A percentile compares a stretch with the other conserved stretches of the same genome.
These are phyloP conservation scores for Hygrophoropsis aurantiaca DNA, from an alignment of 768 basidiomycete genomes.

Conservation along the genomic window DNA sequence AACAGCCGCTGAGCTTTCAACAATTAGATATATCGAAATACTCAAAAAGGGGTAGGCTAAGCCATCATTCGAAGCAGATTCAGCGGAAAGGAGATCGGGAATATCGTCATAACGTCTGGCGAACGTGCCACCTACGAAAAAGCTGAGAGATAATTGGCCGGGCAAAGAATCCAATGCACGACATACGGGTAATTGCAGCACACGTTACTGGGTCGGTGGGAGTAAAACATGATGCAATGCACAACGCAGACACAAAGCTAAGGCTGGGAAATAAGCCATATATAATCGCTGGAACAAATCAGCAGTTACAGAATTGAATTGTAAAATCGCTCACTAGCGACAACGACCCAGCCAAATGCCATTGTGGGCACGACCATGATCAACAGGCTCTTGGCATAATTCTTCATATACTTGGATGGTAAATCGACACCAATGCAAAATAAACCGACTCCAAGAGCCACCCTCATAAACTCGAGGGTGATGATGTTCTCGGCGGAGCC, in stretches of 20 bases:
- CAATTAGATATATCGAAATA: constrained; percentile 80
- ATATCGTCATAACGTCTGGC: constrained; percentile 67
- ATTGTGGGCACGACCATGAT: constrained; percentile 82
- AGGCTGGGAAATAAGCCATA: constrained; percentile 71
- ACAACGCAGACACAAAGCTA: constrained; percentile 72
- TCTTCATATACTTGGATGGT: constrained; percentile 78
- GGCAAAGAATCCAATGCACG: background rate
- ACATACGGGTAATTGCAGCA: constrained; percentile 71
- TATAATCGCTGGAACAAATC: constrained; percentile 53
- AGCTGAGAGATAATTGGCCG: background rate
- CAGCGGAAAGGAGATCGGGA: constrained; percentile 79
- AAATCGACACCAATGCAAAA: constrained; percentile 96
- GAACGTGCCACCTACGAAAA: constrained; percentile 61
- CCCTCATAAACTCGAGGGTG: constrained; percentile 83
- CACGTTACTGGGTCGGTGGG: constrained; percentile 96
- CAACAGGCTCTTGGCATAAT: constrained; percentile 70
- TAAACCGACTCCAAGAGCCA: constrained; percentile 88
- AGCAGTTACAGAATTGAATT: background rate
- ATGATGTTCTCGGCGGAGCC: constrained; percentile 50
- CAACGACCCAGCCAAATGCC: constrained; percentile 82
- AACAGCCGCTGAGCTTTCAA: constrained; percentile 58
- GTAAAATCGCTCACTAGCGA: constrained; percentile 47
- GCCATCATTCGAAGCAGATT: constrained; percentile 95
- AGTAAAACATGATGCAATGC: constrained; percentile 86
- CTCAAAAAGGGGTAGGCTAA: constrained; percentile 91